Evolutionary conservation across 2,329 filamentous ascomycete species (phyloP), one percentile per base, ranked within the genome.

Genomic region (Lachnellula hyalina): DNA sequence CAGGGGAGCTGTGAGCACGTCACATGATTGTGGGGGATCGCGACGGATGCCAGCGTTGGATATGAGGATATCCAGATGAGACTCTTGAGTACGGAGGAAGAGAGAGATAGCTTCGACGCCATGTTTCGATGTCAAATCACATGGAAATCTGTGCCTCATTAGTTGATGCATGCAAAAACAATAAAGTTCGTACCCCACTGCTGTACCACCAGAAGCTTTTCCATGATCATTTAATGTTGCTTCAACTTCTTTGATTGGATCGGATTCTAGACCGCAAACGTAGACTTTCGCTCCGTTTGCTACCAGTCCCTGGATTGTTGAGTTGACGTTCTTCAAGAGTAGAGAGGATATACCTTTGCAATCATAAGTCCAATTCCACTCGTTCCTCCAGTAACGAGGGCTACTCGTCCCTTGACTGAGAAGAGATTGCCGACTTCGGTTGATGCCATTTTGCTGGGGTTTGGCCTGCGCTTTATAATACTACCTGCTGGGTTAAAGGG

Each of bases 31-130:
- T 0, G 67, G 69, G 1, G 76, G 73, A 53, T 78, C 76, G 34
- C 75, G 69, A 32, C 77, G 65, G 49, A 78, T 76, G 8, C 76
- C 75, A 1, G 76, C 76, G 61, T 78, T 78, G 49, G 76, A 78
- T 46, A 77, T 68, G 8, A 79, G 69, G 23, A 78, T 73, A 59
- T 79, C 76, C 17, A 78, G 61, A 42, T 73, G 69, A n/a, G 51
- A 63, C 60, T 76, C 74, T 19, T 63, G 63, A n/a, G 62, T 45
- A n/a, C 61, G 57, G 15, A 77, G 63, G 5, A 63, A 60, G 3
- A 55, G 48, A 0, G 70, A 70, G 4, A 76, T 62, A 3, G 63
- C 51, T 15, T 58, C 53, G 48, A 78, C 76, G 1, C 66, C 66
- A 14, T 73, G 59, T 63, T 77, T 77, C n/a, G 66, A 67, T 0